Base-by-base conservation (phyloP, 2,329 filamentous ascomycete species). In the Scedosporium apiospermum region DNA sequence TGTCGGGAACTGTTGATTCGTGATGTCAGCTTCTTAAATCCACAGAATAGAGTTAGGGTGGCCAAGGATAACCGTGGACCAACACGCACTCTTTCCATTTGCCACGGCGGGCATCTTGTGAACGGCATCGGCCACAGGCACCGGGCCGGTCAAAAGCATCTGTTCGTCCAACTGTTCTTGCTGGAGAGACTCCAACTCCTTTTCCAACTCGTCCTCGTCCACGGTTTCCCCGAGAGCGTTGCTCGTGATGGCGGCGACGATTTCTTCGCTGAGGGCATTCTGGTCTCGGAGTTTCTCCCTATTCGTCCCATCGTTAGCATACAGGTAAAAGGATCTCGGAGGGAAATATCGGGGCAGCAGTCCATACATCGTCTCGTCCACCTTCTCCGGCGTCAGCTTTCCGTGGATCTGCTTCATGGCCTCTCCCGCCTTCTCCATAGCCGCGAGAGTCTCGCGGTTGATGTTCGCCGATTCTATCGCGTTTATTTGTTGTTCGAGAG, bases 401-500 rank as follows among this genome's bases (percentile, higher is more conserved):
- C 87, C 88, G 74, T 98, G 92, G 69, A 99, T 99, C 66, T 88
- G 81, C 79, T 93, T 89, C 93, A 99, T 98, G 42, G 93, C 95
- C 65, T 87, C 80, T 67, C 90, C 87, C 10, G 95, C 93, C 72
- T 88, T 88, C 84, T 96, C 88, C 92, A 99, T 97, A 6, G 93
- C 93, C 68, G 88, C 85, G 67, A 98, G 81, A 12, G 95, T 99
- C 81, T 97, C 93, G 77, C 93, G 88, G 82, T 99, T 99, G 80
- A 99, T 97, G 75, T 98, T 99, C 65, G 95, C 95, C 58, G 93
- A 91, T 77, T 99, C 95, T 79, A 99, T 98, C 64, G 90, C 88
- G 75, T 95, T 95, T 72, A 98, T 96, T 75, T 99, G 92, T 72
- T 93, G 89, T 75, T 99, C 95, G 55, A 99, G 82, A 23, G 95